Conservation (phyloP, 2,329 filamentous ascomycete species). For the Apiospora marii region DNA sequence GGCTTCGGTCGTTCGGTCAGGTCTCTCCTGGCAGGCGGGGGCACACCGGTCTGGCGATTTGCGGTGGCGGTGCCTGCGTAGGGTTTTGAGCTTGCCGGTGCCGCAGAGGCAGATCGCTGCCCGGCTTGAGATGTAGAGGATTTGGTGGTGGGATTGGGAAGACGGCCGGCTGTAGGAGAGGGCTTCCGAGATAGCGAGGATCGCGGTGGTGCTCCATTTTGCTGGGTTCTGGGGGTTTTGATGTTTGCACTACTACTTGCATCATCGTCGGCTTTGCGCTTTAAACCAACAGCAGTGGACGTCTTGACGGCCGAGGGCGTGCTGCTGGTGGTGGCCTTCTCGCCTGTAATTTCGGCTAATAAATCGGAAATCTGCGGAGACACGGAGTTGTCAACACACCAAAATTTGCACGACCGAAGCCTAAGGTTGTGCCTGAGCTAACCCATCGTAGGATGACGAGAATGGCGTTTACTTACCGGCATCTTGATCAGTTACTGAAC, state of each 20-base stretch:
- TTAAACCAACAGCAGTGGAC: slow-evolving; percentile 44
- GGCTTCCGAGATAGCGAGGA: neutral
- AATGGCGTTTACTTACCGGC: slow-evolving; percentile 12
- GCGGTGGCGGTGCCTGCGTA: slow-evolving; percentile 28
- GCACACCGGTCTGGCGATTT: slow-evolving; percentile 26
- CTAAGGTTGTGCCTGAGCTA: neutral
- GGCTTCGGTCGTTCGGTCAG: slow-evolving; percentile 35
- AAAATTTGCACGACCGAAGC: neutral
- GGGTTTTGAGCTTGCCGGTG: slow-evolving; percentile 13
- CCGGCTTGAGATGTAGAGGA: slow-evolving; percentile 26
- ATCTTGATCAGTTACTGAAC: slow-evolving; percentile 16
- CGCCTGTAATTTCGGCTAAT: slow-evolving; percentile 69
- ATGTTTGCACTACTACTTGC: slow-evolving; percentile 35
- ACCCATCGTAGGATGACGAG: neutral
- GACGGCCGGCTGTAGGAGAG: slow-evolving; percentile 34
- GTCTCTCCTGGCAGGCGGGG: slow-evolving; percentile 32
- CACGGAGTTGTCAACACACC: neutral
- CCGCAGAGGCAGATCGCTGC: slow-evolving; percentile 10
- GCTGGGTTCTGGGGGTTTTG: slow-evolving; percentile 36
- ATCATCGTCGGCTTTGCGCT: slow-evolving; percentile 67
- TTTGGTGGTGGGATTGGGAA: slow-evolving; percentile 27
- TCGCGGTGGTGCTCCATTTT: slow-evolving; percentile 1
- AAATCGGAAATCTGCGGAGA: slow-evolving; percentile 59
- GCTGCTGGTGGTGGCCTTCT: slow-evolving; percentile 50
- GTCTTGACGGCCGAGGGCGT: slow-evolving; percentile 40